Conservation (phyloP, 2,329 filamentous ascomycete genomes). For the Paracorniculantispora psalliotae region DNA sequence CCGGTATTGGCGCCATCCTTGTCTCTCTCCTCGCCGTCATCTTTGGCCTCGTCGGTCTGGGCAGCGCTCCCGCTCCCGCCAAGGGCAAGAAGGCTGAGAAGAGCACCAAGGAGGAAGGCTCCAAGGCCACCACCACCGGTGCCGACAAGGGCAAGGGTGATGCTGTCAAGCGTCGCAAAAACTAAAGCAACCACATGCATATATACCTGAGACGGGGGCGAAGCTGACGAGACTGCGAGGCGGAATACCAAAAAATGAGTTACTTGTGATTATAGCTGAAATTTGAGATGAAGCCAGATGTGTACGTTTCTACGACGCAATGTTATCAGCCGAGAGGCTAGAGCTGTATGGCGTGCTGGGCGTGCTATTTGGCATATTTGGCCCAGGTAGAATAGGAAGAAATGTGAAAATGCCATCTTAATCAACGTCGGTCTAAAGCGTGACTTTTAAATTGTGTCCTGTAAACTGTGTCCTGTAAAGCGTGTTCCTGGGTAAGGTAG, state of each 20-base stretch:
- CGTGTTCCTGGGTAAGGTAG: no score
- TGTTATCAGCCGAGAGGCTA: not conserved
- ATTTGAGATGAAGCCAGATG: slow-evolving; percentile 10
- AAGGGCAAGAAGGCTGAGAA: slow-evolving; percentile 67
- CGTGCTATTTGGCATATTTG: not conserved
- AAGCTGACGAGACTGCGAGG: not conserved
- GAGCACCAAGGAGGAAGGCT: slow-evolving; percentile 64
- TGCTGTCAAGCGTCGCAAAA: slow-evolving; percentile 57
- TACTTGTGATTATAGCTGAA: slow-evolving; percentile 8
- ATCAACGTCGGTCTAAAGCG: no score
- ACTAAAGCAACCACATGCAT: slow-evolving; percentile 31
- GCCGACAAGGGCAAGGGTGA: slow-evolving; percentile 74
- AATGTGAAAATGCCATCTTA: not conserved
- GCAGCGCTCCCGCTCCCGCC: slow-evolving; percentile 61
- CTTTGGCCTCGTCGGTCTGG: slow-evolving; percentile 59
- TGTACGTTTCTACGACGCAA: slow-evolving; percentile 11
- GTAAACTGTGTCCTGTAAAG: no score
- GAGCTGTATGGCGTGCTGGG: not conserved
- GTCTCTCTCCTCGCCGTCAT: slow-evolving; percentile 68
- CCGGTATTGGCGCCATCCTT: slow-evolving; percentile 66
- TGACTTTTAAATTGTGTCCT: no score
- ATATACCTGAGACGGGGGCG: not conserved
- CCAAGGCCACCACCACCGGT: slow-evolving; percentile 53
- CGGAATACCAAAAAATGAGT: slow-evolving; percentile 11
- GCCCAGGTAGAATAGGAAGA: not conserved